Conservation (phyloP, 129 eudicot genomes). For the Lactuca sativa region DNA sequence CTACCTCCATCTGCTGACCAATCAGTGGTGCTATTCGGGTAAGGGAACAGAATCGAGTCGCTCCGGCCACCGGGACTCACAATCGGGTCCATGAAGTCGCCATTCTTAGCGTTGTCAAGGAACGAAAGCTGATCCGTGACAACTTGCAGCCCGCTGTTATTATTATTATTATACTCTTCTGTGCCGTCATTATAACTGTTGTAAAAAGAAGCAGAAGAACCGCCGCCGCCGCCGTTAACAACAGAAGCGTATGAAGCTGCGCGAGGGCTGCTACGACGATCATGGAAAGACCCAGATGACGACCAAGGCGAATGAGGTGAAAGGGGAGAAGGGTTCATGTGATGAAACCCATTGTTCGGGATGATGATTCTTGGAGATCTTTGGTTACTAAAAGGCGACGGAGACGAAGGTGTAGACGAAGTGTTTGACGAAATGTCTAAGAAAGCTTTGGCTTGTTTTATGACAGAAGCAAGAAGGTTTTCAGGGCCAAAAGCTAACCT, state of each 20-base stretch:
- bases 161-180: conserved; percentile 24
- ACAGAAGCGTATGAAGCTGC: conserved; percentile 74
- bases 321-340: conserved; percentile 39
- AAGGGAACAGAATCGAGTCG: conserved; percentile 46
- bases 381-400: conserved; percentile 28
- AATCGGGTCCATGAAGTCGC: conserved; percentile 38
- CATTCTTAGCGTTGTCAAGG: conserved; percentile 37
- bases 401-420: conserved; percentile 37
- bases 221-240: conserved; percentile 47
- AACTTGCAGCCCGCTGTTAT: conserved; percentile 26
- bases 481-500: conserved; percentile 89
- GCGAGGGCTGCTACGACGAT: conserved; percentile 39
- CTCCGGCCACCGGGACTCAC: conserved; percentile 76
- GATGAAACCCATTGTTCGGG: conserved; percentile 61
- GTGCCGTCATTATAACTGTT: conserved; percentile 25
- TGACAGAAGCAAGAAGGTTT: conserved; percentile 41
- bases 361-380: conserved; percentile 57
- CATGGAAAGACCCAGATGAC: conserved; percentile 23
- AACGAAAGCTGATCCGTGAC: conserved; percentile 45
- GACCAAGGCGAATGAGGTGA: conserved; percentile 75
- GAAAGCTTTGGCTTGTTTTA: conserved; percentile 59
- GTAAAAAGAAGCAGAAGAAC: conserved; percentile 38
- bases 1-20: conserved; percentile 22
- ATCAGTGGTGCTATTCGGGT: conserved; percentile 17
- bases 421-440: conserved; percentile 58